These are phyloP conservation scores for Naganishia friedmannii DNA, from an alignment of 768 basidiomycete genomes.

Conservation along the genomic window DNA sequence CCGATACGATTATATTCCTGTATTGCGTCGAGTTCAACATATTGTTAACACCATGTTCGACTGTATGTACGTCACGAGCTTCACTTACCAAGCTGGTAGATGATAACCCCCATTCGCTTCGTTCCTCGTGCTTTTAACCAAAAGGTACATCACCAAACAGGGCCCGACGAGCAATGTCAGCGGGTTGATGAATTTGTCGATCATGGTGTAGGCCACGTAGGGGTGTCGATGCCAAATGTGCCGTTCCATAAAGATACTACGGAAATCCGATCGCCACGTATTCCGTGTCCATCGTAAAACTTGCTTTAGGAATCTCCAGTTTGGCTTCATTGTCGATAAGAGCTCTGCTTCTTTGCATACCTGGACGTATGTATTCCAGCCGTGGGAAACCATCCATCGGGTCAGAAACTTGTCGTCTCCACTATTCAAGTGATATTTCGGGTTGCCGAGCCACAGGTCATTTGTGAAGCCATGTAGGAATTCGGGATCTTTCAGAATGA, in stretches of 20 bases:
- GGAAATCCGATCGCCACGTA: constrained; percentile 86
- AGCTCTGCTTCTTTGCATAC: constrained; percentile 61
- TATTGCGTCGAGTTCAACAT: constrained; percentile 4
- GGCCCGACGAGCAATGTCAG: constrained; percentile 83
- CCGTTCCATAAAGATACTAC: constrained; percentile 83
- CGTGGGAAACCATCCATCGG: constrained; percentile 92
- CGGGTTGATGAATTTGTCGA: constrained; percentile 56
- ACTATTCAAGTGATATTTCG: constrained; percentile 87
- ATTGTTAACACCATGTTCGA: not conserved
- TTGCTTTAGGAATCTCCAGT: constrained; percentile 93
- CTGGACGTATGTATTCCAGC: constrained; percentile 86
- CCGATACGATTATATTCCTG: constrained; percentile 45
- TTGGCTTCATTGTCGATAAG: constrained; percentile 90
- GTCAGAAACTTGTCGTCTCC: constrained; percentile 94
- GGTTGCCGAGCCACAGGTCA: constrained; percentile 75
- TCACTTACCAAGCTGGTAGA: constrained; percentile 51
- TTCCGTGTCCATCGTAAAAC: constrained; percentile 90
- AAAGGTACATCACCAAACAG: constrained; percentile 68
- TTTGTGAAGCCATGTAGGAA: constrained; percentile 90
- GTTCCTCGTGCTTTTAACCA: constrained; percentile 71
- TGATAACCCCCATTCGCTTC: constrained; percentile 48
- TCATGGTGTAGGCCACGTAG: constrained; percentile 81
- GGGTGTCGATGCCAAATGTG: constrained; percentile 85
- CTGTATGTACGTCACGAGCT: not conserved
- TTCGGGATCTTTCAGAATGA: constrained; percentile 91